phyloP scores from a whole-genome alignment of 139 green algal genomes.

The Gonium pectorale region DNA sequence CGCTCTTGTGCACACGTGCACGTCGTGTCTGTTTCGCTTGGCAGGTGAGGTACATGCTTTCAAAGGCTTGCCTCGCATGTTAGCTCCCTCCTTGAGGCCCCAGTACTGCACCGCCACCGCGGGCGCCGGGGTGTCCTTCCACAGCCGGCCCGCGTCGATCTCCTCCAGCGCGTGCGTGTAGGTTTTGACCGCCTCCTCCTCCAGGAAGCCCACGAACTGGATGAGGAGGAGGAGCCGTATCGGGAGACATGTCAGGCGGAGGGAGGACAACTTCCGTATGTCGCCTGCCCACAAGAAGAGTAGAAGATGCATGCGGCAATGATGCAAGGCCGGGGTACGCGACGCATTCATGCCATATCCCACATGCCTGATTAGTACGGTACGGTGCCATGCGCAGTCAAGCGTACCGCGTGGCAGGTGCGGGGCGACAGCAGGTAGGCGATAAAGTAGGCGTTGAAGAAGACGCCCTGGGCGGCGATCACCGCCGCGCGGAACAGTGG shows the following conservation, averaged over 20 bases:
- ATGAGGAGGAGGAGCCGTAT: no score
- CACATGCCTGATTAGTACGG: no score
- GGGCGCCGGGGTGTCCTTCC: conserved; percentile 72
- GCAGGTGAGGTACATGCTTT: no score
- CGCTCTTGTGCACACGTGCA: no score
- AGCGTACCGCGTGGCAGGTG: conserved; percentile 87
- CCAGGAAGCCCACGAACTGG: conserved; percentile 94
- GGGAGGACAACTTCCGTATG: no score
- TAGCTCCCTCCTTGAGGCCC: conserved; percentile 20
- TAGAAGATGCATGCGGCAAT: no score
- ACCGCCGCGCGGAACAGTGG: conserved; percentile 84
- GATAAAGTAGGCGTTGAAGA: conserved; percentile 91
- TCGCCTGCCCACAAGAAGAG: no score
- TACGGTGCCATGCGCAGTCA: no score
- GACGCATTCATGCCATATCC: no score
- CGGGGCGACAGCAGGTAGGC: conserved; percentile 85
- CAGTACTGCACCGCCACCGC: conserved; percentile 68
- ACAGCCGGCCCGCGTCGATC: conserved; percentile 81
- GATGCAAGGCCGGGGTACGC: no score
- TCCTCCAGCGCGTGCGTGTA: conserved; percentile 88
- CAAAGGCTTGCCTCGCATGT: conserved; percentile 15
- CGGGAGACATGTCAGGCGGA: no score
- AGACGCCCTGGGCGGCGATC: conserved; percentile 80
- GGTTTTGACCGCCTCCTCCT: conserved; percentile 95
- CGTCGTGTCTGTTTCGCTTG: no score